Percentiles rank a stretch among this genome's conserved stretches.
These are phyloP conservation scores for Aspergillus arachidicola DNA, from an alignment of 2,329 filamentous ascomycete species.

Conservation along the genomic window DNA sequence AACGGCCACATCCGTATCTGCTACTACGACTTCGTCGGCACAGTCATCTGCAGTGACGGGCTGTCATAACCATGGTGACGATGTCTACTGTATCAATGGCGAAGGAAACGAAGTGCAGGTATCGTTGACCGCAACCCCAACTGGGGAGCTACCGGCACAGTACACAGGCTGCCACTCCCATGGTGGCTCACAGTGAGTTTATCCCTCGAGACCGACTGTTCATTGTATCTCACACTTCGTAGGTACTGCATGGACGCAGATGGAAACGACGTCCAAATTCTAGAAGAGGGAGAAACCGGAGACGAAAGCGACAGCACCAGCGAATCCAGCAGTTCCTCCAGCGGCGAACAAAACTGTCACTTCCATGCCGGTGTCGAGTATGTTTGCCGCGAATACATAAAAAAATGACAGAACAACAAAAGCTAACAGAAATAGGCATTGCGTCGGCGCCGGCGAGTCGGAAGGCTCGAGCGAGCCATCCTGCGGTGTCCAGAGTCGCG, in stretches of 20 bases:
- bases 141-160: slow-evolving; percentile 58
- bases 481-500: slow-evolving; percentile 55
- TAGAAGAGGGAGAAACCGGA: slow-evolving; percentile 39
- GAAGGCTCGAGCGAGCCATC: slow-evolving; percentile 36
- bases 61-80: slow-evolving; percentile 53
- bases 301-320: slow-evolving; percentile 28
- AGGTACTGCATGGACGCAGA: slow-evolving; percentile 65
- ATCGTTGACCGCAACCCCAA: slow-evolving; percentile 53
- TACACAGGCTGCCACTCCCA: slow-evolving; percentile 70
- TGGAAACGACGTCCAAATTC: slow-evolving; percentile 63
- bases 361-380: slow-evolving; percentile 77
- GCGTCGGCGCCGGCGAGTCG: slow-evolving; percentile 53
- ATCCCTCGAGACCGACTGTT: not conserved
- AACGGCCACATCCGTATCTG: slow-evolving; percentile 22
- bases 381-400: slow-evolving; percentile 31
- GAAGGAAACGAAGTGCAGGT: slow-evolving; percentile 42
- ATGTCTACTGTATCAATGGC: slow-evolving; percentile 39
- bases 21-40: slow-evolving; percentile 32
- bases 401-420: not conserved
- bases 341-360: slow-evolving; percentile 60
- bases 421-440: slow-evolving; percentile 47
- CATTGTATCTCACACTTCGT: not conserved
- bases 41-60: slow-evolving; percentile 53
- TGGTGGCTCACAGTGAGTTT: slow-evolving; percentile 55
- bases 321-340: slow-evolving; percentile 10